Evolutionary conservation across 2,329 filamentous ascomycete genomes (phyloP).

Genomic region (Ascocoryne sarcoides): DNA sequence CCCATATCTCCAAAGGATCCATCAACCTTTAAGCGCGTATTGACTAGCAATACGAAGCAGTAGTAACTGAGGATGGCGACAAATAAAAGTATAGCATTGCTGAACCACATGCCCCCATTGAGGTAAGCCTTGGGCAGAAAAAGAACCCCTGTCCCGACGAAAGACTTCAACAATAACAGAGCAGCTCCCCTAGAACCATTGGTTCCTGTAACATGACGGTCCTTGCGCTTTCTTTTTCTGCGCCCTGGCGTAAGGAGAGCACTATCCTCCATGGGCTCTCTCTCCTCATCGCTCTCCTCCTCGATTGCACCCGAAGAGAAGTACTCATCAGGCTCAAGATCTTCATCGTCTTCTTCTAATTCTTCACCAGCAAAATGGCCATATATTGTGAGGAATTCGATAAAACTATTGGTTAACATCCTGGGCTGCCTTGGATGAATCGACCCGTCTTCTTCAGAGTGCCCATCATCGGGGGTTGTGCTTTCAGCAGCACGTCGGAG

Average conservation of each 20-base stretch:
- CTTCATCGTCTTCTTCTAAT: constrained; percentile 92
- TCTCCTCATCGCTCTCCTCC: constrained; percentile 53
- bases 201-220: constrained; percentile 63
- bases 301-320: constrained; percentile 61
- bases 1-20: constrained; percentile 99
- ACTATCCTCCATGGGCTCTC: constrained; percentile 81
- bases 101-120: constrained; percentile 96
- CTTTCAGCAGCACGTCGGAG: constrained; percentile 67
- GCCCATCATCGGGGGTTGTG: constrained; percentile 38
- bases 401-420: constrained; percentile 82
- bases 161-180: constrained; percentile 86
- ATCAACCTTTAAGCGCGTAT: constrained; percentile 73
- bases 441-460: constrained; percentile 29
- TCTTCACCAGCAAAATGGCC: constrained; percentile 97
- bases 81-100: constrained; percentile 77
- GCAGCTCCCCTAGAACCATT: constrained; percentile 73
- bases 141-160: constrained; percentile 91
- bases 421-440: constrained; percentile 41
- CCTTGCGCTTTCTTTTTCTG: constrained; percentile 67
- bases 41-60: constrained; percentile 90
- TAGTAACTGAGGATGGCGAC: constrained; percentile 89
- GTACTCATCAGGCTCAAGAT: constrained; percentile 78
- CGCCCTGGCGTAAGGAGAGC: constrained; percentile 70
- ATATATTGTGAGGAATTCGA: constrained; percentile 91
- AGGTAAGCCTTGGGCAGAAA: constrained; percentile 90